Percentiles rank a stretch among this genome's conserved stretches.
phyloP scores from a whole-genome alignment of 2,329 filamentous ascomycete species.

The Didymellaceae sp. region DNA sequence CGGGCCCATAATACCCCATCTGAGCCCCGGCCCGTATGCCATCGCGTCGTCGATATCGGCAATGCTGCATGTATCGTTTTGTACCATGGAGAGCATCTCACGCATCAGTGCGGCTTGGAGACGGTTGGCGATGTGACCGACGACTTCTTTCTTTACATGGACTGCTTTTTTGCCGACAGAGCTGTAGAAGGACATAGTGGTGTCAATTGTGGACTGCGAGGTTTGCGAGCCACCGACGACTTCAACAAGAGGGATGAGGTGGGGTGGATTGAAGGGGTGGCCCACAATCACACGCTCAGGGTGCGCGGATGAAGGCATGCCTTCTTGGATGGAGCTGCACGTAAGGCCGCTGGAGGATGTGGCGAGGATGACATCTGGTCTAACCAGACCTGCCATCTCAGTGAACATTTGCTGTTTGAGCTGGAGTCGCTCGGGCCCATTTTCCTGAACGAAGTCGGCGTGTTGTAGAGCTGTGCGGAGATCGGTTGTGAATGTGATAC shows the following conservation, averaged over 20 bases:
- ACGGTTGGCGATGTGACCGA: conserved; percentile 55
- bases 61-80: conserved; percentile 21
- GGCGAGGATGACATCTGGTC: conserved; percentile 48
- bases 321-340: conserved; percentile 38
- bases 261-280: conserved; percentile 59
- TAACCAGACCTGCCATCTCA: conserved; percentile 41
- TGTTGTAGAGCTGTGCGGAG: conserved; percentile 18
- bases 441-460: conserved; percentile 49
- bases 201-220: conserved; percentile 23
- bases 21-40: conserved; percentile 22
- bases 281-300: conserved; percentile 47
- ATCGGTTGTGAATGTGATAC: conserved; percentile 20
- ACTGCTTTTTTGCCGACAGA: conserved; percentile 50
- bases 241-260: conserved; percentile 57
- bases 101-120: conserved; percentile 46
- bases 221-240: conserved; percentile 45
- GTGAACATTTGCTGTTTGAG: conserved; percentile 50
- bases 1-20: conserved; percentile 29
- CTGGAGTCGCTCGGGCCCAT: conserved; percentile 51
- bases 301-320: conserved; percentile 12
- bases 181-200: conserved; percentile 50
- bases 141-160: conserved; percentile 44
- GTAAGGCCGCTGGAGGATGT: conserved; percentile 51
- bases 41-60: conserved; percentile 27
- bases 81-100: conserved; percentile 23